phyloP scores from a whole-genome alignment of 2,329 filamentous ascomycete species.

The Mycosphaerella arachidis region DNA sequence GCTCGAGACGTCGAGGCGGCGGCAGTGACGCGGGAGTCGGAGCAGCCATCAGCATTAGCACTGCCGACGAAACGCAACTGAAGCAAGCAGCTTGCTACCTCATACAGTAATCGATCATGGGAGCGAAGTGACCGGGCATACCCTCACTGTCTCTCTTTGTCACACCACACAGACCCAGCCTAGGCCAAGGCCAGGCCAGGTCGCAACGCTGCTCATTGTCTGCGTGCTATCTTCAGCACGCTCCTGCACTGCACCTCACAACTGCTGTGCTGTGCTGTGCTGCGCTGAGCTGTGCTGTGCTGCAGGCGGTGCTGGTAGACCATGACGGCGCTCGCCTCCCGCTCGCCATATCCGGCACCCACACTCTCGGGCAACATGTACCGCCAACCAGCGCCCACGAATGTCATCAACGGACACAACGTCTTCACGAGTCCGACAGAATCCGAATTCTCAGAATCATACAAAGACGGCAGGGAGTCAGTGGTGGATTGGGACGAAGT shows the following conservation, averaged over 20 bases:
- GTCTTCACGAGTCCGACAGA: constrained; percentile 78
- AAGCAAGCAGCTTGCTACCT: not conserved
- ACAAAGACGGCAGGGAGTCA: constrained; percentile 46
- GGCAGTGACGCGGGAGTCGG: not conserved
- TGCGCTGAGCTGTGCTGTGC: not conserved
- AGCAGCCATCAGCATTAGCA: not conserved
- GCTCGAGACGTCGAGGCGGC: not conserved
- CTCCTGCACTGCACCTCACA: not conserved
- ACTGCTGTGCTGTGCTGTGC: not conserved
- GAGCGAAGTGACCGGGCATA: constrained; percentile 3
- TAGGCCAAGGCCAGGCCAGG: not conserved
- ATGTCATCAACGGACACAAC: constrained; percentile 27
- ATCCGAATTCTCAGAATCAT: constrained; percentile 79
- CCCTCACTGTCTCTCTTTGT: constrained; percentile 13
- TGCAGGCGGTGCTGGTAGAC: constrained; percentile 1
- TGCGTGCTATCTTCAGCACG: not conserved
- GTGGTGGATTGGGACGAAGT: constrained; percentile 79
- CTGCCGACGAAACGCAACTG: not conserved
- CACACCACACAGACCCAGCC: constrained; percentile 2
- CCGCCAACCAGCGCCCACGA: constrained; percentile 19
- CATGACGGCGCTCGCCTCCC: constrained; percentile 77
- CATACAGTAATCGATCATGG: constrained; percentile 4
- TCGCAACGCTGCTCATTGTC: constrained; percentile 8
- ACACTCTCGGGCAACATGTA: constrained; percentile 26
- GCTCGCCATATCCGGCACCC: constrained; percentile 62